Base-by-base conservation (phyloP, 352 stramenopile species). In the Globisporangium emineosum region DNA sequence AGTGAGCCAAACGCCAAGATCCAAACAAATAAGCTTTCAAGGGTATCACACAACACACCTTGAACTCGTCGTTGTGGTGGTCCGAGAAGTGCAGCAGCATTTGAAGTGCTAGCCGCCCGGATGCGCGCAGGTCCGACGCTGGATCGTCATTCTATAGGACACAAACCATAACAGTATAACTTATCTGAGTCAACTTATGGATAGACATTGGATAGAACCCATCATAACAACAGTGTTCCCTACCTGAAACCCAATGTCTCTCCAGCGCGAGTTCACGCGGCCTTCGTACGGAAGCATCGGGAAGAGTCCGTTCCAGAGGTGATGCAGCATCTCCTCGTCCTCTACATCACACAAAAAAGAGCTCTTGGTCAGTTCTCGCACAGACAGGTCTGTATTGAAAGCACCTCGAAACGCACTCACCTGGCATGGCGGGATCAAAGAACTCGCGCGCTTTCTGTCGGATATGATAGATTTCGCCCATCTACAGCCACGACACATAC, bases 31-130 rank as follows among this genome's bases (percentile, higher is more conserved):
- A n/a, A n/a, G n/a, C n/a, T n/a, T n/a, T n/a, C n/a, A n/a, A n/a
- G n/a, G n/a, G n/a, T n/a, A n/a, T n/a, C n/a, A n/a, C n/a, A n/a
- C n/a, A n/a, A n/a, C n/a, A n/a, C 60, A 86, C 81, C 65, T 90
- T 87, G 61, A 90, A 84, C 50, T 89, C 78, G 52, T 90, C 79
- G 55, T 89, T 86, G 47, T 83, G 66, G 57, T 87, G 76, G 19
- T 90, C 81, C 10, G 79, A 77, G 37, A 88, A 87, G 66, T 85
- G 86, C 13, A 90, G 69, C 40, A 90, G 72, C 79, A 89, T 88
- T 43, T 81, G 75, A 25, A 89, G 65, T 15, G 76, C 81, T 19
- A 90, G 66, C 17, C 78, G 75, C 5, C 81, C 79, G 2, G 81
- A 89, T 2, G 79, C 79, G 35, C 81, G 79, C 47, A 90, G 71